These are phyloP conservation scores for Colletotrichum caudatum DNA, from an alignment of 2,329 filamentous ascomycete species.

Conservation along the genomic window DNA sequence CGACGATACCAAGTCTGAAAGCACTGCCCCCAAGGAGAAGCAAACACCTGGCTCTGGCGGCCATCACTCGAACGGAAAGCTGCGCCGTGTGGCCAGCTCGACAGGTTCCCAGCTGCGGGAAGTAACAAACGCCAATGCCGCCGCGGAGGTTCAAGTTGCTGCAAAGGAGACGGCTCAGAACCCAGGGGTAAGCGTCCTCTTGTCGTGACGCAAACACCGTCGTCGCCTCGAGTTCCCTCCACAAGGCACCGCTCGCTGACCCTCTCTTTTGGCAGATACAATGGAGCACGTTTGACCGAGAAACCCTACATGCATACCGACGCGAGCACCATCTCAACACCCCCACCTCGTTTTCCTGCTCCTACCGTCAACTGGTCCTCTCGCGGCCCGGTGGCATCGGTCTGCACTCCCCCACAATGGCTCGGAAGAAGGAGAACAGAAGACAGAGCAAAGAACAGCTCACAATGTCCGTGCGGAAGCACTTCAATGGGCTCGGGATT, in stretches of 20 bases:
- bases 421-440: conserved; percentile 71
- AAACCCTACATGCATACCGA: conserved; percentile 80
- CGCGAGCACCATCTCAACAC: conserved; percentile 78
- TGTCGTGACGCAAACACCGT: conserved; percentile 22
- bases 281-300: conserved; percentile 76
- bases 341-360: conserved; percentile 75
- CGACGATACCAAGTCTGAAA: conserved; percentile 60
- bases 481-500: conserved; percentile 84
- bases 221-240: conserved; percentile 28
- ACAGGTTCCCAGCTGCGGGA: conserved; percentile 51
- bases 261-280: conserved; percentile 59
- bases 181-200: conserved; percentile 31
- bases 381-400: conserved; percentile 74
- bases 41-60: conserved; percentile 50
- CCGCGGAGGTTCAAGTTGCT: conserved; percentile 44
- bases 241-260: conserved; percentile 22
- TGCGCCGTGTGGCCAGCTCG: conserved; percentile 67
- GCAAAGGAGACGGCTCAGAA: conserved; percentile 38
- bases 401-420: conserved; percentile 80
- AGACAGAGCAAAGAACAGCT: conserved; percentile 80
- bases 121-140: conserved; percentile 48
- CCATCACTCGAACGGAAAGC: conserved; percentile 63
- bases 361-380: conserved; percentile 72
- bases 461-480: conserved; percentile 78
- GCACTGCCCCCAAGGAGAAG: conserved; percentile 58